Conservation (phyloP, 2,329 filamentous ascomycete species). For the Aureobasidium lini region DNA sequence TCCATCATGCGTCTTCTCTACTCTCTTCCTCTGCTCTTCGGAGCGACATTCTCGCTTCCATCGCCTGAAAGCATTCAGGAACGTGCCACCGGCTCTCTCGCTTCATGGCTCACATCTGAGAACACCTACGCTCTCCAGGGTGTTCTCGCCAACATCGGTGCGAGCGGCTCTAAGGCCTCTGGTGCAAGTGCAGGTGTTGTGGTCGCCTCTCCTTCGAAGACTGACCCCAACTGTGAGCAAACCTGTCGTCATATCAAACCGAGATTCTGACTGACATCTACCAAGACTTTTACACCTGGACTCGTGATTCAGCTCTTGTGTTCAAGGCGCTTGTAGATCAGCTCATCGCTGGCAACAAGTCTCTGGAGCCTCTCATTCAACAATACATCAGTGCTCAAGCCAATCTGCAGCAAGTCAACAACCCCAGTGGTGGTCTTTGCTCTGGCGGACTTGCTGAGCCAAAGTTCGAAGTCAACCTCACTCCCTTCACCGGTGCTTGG, state of each 20-base stretch:
- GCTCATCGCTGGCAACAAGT: slow-evolving; percentile 53
- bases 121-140: slow-evolving; percentile 43
- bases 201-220: slow-evolving; percentile 49
- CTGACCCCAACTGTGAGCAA: slow-evolving; percentile 46
- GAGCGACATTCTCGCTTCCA: slow-evolving; percentile 13
- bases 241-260: not conserved
- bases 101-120: slow-evolving; percentile 37
- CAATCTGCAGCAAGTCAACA: slow-evolving; percentile 56
- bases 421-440: slow-evolving; percentile 56
- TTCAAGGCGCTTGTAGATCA: slow-evolving; percentile 63
- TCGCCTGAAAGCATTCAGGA: slow-evolving; percentile 15
- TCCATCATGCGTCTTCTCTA: slow-evolving; percentile 12
- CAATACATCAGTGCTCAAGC: slow-evolving; percentile 64
- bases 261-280: not conserved
- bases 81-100: slow-evolving; percentile 19
- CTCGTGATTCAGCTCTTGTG: slow-evolving; percentile 62
- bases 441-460: slow-evolving; percentile 58
- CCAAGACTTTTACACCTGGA: slow-evolving; percentile 72
- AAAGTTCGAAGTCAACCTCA: slow-evolving; percentile 59
- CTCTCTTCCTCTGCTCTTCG: slow-evolving; percentile 10
- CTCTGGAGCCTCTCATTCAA: slow-evolving; percentile 54
- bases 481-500: slow-evolving; percentile 58
- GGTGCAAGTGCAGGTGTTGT: slow-evolving; percentile 46
- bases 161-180: slow-evolving; percentile 40
- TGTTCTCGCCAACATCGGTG: slow-evolving; percentile 49